Evolutionary conservation across 768 basidiomycete species (phyloP), one percentile per base, ranked within the genome.

Genomic region (Hemileccinum rubropunctum): DNA sequence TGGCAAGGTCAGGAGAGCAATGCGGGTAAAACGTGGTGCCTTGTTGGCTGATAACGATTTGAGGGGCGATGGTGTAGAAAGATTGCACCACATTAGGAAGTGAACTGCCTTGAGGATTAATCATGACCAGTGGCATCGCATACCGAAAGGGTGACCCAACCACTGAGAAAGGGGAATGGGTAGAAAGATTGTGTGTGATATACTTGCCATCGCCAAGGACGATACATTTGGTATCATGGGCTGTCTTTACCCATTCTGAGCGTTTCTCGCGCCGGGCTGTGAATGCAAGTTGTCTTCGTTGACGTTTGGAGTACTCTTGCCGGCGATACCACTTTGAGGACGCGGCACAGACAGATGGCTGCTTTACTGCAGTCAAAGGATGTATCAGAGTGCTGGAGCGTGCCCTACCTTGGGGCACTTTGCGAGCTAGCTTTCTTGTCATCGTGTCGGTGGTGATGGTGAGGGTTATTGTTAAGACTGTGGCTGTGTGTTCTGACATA

Each of bases 201-300:
- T 74, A 74, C 65, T 71, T 63, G 56, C 73, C 73, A 62, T 73
- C 66, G 15, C 71, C 73, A 48, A 71, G 61, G 47, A 73, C 63
- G 42, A 74, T 70, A 43, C 54, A 54, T 40, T 66, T 65, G 6
- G 73, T 74, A 52, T 73, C 73, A 34, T 40, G 50, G 21, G 73
- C 73, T 1, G 60, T 66, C 39, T 60, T 54, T 15, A 61, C 61
- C 71, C 72, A 72, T 42, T 57, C 48, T 9, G 60, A 62, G 20
- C 65, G 64, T 40, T 51, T 65, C 48, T 56, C 37, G 45, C 61
- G 64, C 14, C 54, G 66, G 8, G 54, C 53, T 36, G 57, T 52
- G 32, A 66, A 63, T 3, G 55, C 58, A 13, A 51, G 18, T 28
- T 28, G 58, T 28, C 53, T 60, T 45, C 48, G 61, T 26, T 54